Percentiles rank a stretch among this genome's conserved stretches.
Conservation (phyloP, 169 alveolate genomes). For the Plasmodium sp. region DNA sequence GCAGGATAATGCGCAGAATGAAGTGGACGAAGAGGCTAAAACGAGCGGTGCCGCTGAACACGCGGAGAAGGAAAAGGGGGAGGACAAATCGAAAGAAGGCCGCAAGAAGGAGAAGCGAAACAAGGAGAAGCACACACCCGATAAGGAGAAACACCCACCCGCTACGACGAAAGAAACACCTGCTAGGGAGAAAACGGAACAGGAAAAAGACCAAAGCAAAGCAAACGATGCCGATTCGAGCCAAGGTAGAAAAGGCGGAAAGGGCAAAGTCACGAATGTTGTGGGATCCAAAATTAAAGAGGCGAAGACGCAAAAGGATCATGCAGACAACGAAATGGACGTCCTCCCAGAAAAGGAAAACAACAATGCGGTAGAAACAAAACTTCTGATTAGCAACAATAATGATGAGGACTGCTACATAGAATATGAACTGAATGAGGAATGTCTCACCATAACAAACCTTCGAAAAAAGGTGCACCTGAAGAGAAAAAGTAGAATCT, state of each 20-base stretch:
- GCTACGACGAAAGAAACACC: not conserved
- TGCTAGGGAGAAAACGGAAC: not conserved
- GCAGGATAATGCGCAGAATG: not conserved
- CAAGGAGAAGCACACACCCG: not conserved
- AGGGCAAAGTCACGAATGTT: not conserved
- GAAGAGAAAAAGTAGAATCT: slow-evolving; percentile 16
- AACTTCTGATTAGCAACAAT: slow-evolving; percentile 44
- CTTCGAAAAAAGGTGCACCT: slow-evolving; percentile 12
- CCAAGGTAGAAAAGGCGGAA: not conserved
- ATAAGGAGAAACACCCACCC: not conserved
- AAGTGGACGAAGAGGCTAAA: not conserved
- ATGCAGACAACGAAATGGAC: slow-evolving; percentile 6
- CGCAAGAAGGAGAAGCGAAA: not conserved
- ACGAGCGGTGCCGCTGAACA: not conserved
- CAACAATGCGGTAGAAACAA: slow-evolving; percentile 10
- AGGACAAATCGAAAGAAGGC: not conserved
- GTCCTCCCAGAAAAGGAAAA: not conserved
- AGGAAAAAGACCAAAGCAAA: slow-evolving; percentile 2
- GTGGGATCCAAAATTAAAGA: not conserved
- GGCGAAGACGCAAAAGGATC: not conserved
- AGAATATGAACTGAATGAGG: slow-evolving; percentile 56
- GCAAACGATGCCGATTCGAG: not conserved
- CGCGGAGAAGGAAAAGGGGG: not conserved
- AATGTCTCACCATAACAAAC: slow-evolving; percentile 22
- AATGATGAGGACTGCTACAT: slow-evolving; percentile 63